Percentiles rank a stretch among this genome's conserved stretches.
These are phyloP conservation scores for Puccinia hordei DNA, from an alignment of 1,284 basidiomycete genomes.

Conservation along the genomic window DNA sequence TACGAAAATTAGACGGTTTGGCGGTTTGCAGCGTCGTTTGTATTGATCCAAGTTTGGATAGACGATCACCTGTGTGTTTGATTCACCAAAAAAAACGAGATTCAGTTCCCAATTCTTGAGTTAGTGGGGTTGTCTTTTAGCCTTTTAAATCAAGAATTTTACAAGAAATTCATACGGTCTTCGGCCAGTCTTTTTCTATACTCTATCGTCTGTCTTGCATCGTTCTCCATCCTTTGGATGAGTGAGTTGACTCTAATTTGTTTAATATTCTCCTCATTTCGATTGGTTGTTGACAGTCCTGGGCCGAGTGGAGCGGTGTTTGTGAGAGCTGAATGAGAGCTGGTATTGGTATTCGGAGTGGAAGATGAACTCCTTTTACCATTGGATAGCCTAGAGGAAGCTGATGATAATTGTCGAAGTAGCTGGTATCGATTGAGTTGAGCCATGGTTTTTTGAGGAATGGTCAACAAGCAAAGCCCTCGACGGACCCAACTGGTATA, in stretches of 20 bases:
- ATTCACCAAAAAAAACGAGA: neutral
- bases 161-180: conserved; percentile 14
- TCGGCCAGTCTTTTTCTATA: conserved; percentile 12
- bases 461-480: no score
- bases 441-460: neutral
- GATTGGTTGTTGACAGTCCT: neutral
- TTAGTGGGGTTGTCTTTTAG: neutral
- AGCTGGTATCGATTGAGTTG: conserved; percentile 3
- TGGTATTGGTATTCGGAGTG: neutral
- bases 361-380: neutral
- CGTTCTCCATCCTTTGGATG: conserved; percentile 16
- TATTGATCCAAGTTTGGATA: conserved; percentile 74
- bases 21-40: conserved; percentile 72
- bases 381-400: neutral
- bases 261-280: neutral
- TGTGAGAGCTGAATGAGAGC: neutral
- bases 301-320: neutral
- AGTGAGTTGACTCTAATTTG: neutral
- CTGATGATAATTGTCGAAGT: neutral
- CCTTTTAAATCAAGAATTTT: neutral
- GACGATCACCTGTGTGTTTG: conserved; percentile 67
- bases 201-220: conserved; percentile 18
- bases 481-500: no score
- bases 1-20: conserved; percentile 73
- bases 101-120: neutral